These are phyloP conservation scores for Pulveroboletus ravenelii DNA, from an alignment of 768 basidiomycete species.

Conservation along the genomic window DNA sequence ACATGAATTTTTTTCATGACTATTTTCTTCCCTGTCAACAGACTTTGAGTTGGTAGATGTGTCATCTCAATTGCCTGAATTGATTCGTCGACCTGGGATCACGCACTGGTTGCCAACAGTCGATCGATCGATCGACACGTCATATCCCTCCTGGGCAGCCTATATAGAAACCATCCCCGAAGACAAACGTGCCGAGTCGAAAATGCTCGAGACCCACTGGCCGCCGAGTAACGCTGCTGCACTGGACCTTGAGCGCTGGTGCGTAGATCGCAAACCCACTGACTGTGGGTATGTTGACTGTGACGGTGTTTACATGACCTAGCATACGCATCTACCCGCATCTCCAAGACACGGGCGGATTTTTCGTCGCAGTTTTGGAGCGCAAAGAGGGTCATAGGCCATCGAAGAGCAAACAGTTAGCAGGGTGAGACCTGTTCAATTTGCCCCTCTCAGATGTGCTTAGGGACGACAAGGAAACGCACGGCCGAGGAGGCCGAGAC, in stretches of 20 bases:
- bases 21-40: constrained; percentile 16
- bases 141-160: constrained; percentile 56
- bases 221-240: constrained; percentile 61
- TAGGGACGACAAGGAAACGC: constrained; percentile 40
- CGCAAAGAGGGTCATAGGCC: constrained; percentile 31
- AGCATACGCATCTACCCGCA: constrained; percentile 93
- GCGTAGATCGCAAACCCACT: constrained; percentile 12
- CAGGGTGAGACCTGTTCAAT: constrained; percentile 9
- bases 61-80: constrained; percentile 61
- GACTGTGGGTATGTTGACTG: neutral
- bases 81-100: constrained; percentile 73
- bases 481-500: constrained; percentile 38
- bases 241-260: constrained; percentile 74
- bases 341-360: constrained; percentile 93
- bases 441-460: neutral
- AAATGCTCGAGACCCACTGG: constrained; percentile 74
- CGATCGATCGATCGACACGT: constrained; percentile 45
- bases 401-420: constrained; percentile 2
- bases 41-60: constrained; percentile 81
- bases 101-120: constrained; percentile 74
- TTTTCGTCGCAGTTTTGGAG: constrained; percentile 91
- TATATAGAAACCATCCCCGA: constrained; percentile 50
- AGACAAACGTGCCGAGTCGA: constrained; percentile 46
- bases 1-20: neutral
- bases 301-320: neutral